Conservation (phyloP, 768 basidiomycete species). For the Daedaleopsis nitida region DNA sequence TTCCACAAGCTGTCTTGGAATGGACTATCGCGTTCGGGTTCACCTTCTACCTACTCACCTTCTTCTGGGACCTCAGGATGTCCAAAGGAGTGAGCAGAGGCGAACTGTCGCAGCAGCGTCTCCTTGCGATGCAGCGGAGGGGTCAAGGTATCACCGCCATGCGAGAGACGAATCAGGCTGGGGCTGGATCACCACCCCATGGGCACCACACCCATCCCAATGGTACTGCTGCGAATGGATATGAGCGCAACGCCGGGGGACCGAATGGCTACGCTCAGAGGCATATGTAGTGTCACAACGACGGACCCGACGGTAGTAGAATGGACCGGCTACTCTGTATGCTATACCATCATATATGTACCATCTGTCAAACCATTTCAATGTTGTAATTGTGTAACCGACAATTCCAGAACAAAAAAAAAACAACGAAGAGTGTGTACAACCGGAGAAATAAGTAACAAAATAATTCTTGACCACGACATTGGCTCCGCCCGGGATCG, state of each 20-base stretch:
- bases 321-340: neutral
- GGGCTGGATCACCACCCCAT: conserved; percentile 1
- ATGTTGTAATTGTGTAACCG: too few species aligned
- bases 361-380: neutral
- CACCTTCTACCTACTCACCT: conserved; percentile 73
- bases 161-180: conserved; percentile 12
- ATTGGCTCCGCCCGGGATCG: conserved; percentile 25
- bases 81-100: conserved; percentile 55
- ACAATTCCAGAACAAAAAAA: too few species aligned
- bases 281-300: too few species aligned
- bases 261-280: too few species aligned
- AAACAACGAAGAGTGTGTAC: too few species aligned
- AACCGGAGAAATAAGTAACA: too few species aligned
- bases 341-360: neutral
- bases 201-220: neutral
- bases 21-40: conserved; percentile 76
- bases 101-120: conserved; percentile 39
- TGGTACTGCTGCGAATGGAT: neutral
- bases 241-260: too few species aligned
- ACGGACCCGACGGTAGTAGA: too few species aligned
- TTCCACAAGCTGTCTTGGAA: conserved; percentile 59
- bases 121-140: conserved; percentile 28
- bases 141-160: conserved; percentile 15
- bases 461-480: too few species aligned
- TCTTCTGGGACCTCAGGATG: conserved; percentile 69